Conservation (phyloP, 768 basidiomycete genomes). For the Leccinum uliginosum region DNA sequence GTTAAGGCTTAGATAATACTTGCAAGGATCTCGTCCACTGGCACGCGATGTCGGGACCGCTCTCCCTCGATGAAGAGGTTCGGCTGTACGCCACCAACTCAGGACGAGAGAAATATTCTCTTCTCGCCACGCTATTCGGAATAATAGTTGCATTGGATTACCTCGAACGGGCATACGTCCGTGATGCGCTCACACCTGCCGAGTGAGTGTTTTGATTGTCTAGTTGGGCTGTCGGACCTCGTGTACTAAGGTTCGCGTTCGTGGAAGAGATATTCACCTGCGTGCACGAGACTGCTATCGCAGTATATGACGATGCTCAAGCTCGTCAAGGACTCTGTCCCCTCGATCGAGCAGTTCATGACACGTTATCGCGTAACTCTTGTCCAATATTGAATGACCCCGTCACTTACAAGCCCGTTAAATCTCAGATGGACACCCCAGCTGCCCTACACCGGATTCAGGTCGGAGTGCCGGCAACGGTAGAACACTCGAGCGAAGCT, state of each 20-base stretch:
- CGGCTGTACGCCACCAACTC: slow-evolving; percentile 82
- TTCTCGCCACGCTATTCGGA: slow-evolving; percentile 87
- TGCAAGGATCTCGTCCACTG: neutral
- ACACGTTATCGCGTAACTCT: slow-evolving; percentile 63
- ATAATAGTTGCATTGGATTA: slow-evolving; percentile 91
- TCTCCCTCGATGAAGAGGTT: slow-evolving; percentile 87
- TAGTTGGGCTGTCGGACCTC: neutral
- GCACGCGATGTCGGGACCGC: slow-evolving; percentile 24
- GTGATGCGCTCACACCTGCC: slow-evolving; percentile 86
- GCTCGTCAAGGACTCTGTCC: slow-evolving; percentile 86
- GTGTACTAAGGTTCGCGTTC: slow-evolving; percentile 6
- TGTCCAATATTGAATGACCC: neutral
- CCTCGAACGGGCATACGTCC: slow-evolving; percentile 91
- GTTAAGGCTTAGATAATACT: no score
- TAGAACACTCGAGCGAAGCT: slow-evolving; percentile 91
- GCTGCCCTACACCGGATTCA: slow-evolving; percentile 87
- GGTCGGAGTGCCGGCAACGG: slow-evolving; percentile 94
- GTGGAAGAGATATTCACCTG: slow-evolving; percentile 85
- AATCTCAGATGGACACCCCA: slow-evolving; percentile 80
- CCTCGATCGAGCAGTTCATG: slow-evolving; percentile 89
- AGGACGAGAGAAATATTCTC: slow-evolving; percentile 85
- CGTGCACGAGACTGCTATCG: slow-evolving; percentile 85
- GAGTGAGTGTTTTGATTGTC: slow-evolving; percentile 58
- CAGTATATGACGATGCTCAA: slow-evolving; percentile 98
- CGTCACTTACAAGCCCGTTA: neutral